A percentile compares a stretch with the other conserved stretches of the same genome.
Evolutionary conservation across 768 basidiomycete genomes (phyloP).

Genomic region (Ramaria rubella): DNA sequence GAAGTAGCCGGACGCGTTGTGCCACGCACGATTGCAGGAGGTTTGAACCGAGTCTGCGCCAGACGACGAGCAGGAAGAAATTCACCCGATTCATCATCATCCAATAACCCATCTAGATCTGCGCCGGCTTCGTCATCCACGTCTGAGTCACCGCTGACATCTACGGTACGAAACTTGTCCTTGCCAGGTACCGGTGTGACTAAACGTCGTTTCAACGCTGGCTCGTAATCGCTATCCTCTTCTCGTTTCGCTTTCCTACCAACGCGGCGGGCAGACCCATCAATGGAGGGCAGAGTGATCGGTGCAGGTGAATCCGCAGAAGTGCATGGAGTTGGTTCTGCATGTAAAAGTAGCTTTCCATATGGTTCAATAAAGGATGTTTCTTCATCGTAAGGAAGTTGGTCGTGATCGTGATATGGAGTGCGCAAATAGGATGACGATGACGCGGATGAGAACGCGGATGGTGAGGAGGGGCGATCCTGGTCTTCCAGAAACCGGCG

Average conservation of each 20-base stretch:
- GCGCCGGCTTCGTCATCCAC: background rate
- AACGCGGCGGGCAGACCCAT: background rate
- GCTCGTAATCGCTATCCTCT: background rate
- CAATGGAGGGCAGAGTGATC: background rate
- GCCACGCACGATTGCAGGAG: background rate
- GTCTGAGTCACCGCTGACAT: background rate
- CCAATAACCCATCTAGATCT: too few species aligned
- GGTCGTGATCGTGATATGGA: background rate
- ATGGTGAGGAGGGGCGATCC: conserved; percentile 5
- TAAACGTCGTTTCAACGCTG: background rate
- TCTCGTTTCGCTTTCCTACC: background rate
- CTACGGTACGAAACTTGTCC: background rate
- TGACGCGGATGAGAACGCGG: background rate
- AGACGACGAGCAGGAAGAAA: background rate
- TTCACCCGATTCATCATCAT: too few species aligned
- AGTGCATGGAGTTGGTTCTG: background rate
- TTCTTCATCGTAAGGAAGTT: background rate
- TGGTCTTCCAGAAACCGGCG: background rate
- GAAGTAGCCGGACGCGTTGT: background rate
- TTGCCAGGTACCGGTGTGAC: background rate
- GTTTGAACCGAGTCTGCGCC: background rate
- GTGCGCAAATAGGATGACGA: background rate
- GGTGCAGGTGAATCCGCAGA: background rate
- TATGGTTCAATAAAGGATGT: too few species aligned
- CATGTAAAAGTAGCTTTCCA: background rate